Evolutionary conservation across 352 stramenopile species (phyloP), one percentile per base, ranked within the genome.

Genomic region (Phytophthora ramorum): DNA sequence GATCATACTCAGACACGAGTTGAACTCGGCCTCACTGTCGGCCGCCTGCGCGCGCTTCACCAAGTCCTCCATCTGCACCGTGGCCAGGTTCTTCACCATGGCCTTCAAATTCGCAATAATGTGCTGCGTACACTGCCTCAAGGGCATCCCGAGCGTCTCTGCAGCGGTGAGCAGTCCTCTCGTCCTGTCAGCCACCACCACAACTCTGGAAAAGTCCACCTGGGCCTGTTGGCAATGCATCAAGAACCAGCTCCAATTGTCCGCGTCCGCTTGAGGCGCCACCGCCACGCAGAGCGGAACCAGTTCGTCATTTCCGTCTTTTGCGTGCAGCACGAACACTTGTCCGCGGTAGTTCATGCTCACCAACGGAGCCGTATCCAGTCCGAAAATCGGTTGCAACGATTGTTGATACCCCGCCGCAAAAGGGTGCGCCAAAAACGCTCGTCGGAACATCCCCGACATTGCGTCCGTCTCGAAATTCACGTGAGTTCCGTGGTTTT

Each of bases 1-100:
- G 38, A 78, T 68, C 71, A 78, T 78, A 49, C 51, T 61, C 2
- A 78, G 49, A 62, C 58, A 78, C 45, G 71, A 78, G 19, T 63
- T 65, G 44, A 75, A 78, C 51, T 78, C 66, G 12, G 65, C 66
- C 16, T 73, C 57, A 19, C 60, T 78, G n/a, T 75, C 71, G 10
- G 71, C 71, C 6, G 71, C 66, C 13, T 78, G 71, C 28, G 71
- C 71, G 14, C 71, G 71, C 58, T 61, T 73, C 44, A 79, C 66
- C 35, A 79, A 63, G 45, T 79, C 71, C n/a, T 76, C 61, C 16
- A 79, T 55, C 30, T 79, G 71, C 22, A 70, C 66, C 2, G 71
- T 78, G 2, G 60, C 61, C 52, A 69, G 41, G 16, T 58, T 64
- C 20, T 76, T 79, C 17, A 73, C 66, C 66, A 79, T 66, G 0